phyloP scores from a whole-genome alignment of 805 yeast species.

The Tetrapisispora nanseiensis region DNA sequence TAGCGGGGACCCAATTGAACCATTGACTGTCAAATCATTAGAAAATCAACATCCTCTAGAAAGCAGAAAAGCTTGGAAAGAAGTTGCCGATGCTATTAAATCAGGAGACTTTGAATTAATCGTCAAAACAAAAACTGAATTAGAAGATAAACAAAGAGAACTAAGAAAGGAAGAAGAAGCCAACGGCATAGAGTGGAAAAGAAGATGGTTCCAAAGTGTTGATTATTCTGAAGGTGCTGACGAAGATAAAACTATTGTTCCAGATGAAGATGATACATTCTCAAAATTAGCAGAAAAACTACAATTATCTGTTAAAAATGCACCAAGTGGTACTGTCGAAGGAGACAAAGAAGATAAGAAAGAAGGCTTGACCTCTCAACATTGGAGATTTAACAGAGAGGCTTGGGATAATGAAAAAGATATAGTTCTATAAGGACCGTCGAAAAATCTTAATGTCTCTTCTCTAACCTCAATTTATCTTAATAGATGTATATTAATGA shows the following conservation, averaged over 20 bases:
- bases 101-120: conserved; percentile 69
- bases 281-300: conserved; percentile 39
- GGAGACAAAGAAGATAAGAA: conserved; percentile 48
- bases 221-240: conserved; percentile 31
- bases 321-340: conserved; percentile 55
- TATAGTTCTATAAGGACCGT: conserved; percentile 30
- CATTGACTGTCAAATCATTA: conserved; percentile 66
- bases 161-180: conserved; percentile 66
- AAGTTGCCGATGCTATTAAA: conserved; percentile 81
- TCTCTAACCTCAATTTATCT: neutral
- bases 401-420: conserved; percentile 55
- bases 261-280: conserved; percentile 31
- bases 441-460: neutral
- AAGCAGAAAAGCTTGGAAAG: conserved; percentile 84
- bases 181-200: conserved; percentile 59
- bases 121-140: conserved; percentile 60
- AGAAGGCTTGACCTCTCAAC: conserved; percentile 37
- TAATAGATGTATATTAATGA: conserved; percentile 3
- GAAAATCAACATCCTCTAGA: conserved; percentile 77
- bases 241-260: conserved; percentile 20
- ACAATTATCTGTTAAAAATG: conserved; percentile 51
- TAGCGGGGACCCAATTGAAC: conserved; percentile 40
- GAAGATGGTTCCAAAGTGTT: conserved; percentile 67
- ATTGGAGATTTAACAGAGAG: conserved; percentile 61
- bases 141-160: conserved; percentile 84